Conservation (phyloP, 805 yeast genomes). For the Metschnikowia arizonensis region DNA sequence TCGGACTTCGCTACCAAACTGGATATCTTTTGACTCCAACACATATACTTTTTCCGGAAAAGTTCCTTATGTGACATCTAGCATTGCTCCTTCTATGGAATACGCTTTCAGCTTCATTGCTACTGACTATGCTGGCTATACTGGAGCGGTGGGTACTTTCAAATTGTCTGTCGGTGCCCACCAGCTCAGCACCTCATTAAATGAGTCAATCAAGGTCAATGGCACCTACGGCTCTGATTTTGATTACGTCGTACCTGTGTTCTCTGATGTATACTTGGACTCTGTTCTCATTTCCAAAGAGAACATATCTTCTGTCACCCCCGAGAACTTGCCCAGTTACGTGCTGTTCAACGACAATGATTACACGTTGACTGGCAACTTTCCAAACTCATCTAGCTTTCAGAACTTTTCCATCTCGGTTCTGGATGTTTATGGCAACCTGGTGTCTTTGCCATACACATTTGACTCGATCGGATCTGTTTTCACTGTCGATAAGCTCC, state of each 20-base stretch:
- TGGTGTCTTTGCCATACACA: conserved; percentile 54
- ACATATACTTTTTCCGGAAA: conserved; percentile 73
- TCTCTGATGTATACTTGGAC: conserved; percentile 62
- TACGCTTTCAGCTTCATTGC: conserved; percentile 74
- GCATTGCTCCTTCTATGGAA: conserved; percentile 78
- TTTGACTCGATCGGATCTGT: conserved; percentile 52
- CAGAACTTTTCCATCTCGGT: conserved; percentile 53
- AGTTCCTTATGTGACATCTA: conserved; percentile 82
- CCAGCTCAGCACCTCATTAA: conserved; percentile 62
- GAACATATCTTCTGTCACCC: conserved; percentile 52
- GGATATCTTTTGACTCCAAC: conserved; percentile 69
- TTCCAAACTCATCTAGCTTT: conserved; percentile 45
- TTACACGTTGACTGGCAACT: conserved; percentile 48
- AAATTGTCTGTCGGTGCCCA: conserved; percentile 84
- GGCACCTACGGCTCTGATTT: conserved; percentile 62
- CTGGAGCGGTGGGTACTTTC: conserved; percentile 69
- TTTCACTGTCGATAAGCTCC: conserved; percentile 51
- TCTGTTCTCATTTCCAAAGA: conserved; percentile 41
- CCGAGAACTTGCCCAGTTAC: conserved; percentile 58
- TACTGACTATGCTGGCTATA: conserved; percentile 68
- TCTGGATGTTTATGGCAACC: conserved; percentile 56
- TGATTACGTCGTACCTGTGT: conserved; percentile 54
- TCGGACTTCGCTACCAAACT: conserved; percentile 85
- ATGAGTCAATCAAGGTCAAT: conserved; percentile 54
- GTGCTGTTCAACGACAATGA: conserved; percentile 39